These are phyloP conservation scores for Albizia julibrissin DNA, from an alignment of 306 rosid genomes.

Conservation along the genomic window DNA sequence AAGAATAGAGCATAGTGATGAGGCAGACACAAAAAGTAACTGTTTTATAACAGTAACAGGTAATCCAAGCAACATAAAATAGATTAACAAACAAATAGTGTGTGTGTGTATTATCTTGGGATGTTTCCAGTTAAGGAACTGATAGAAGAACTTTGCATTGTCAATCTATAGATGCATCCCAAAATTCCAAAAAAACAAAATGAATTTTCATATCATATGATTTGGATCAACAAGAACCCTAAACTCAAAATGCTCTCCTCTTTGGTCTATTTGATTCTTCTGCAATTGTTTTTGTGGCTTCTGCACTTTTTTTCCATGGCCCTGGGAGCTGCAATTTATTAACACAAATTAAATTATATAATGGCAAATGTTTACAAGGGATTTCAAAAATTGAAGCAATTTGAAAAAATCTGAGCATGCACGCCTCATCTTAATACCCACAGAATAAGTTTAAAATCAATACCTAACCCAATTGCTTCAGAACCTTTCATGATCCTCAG, in stretches of 20 bases:
- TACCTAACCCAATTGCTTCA: constrained; percentile 91
- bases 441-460: neutral
- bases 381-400: constrained; percentile 16
- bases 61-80: constrained; percentile 3
- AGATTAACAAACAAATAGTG: neutral
- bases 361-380: neutral
- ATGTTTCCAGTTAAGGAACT: neutral
- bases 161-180: constrained; percentile 11
- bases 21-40: neutral
- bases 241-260: constrained; percentile 18
- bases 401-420: neutral
- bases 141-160: neutral
- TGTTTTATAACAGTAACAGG: neutral
- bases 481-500: constrained; percentile 78
- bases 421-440: neutral
- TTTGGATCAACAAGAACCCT: constrained; percentile 18
- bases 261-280: constrained; percentile 26
- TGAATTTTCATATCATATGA: neutral
- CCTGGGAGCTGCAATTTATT: constrained; percentile 81
- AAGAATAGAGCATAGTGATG: neutral
- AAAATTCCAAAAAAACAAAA: neutral
- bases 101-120: neutral
- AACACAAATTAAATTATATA: constrained; percentile 5
- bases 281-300: constrained; percentile 54
- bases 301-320: constrained; percentile 66